Evolutionary conservation across 495 filamentous ascomycete species (phyloP), one percentile per base, ranked within the genome.

Genomic region (Glutinoglossum americanum): DNA sequence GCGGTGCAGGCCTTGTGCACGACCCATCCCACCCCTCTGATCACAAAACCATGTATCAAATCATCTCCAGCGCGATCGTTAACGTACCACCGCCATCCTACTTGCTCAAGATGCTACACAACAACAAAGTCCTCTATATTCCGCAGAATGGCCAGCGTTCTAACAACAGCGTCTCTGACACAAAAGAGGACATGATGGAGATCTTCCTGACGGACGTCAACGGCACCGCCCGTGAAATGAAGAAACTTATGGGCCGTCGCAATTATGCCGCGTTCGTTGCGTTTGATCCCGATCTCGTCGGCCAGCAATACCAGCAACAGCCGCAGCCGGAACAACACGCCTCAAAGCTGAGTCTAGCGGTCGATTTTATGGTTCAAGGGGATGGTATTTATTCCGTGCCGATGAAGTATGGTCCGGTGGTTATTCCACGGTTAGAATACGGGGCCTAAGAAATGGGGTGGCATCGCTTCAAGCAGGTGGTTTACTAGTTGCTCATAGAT

Each of bases 151-250:
- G 93, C 21, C 84, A 93, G 66, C 83, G 86, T 60, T 84, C 80
- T 21, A 79, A 74, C 1, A 73, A 81, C 63, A 68, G 74, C 51
- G 66, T 75, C n/a, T 74, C 71, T 25, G 92, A 98, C 65, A 98
- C 92, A 39, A 98, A 98, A 68, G 92, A 98, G 69, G 92, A 98
- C 66, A 98, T 98, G 92, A 89, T 97, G 81, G 92, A 98, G 71
- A 87, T 98, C 61, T 98, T 98, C 76, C 83, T 89, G 66, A 82
- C 76, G 8, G 92, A 98, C 63, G 85, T 90, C 19, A 84, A 78
- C 54, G 89, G 93, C 15, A 72, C 78, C 28, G 71, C 80, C 0
- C 74, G 93, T 26, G 92, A 98, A 69, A 72, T 84, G 61, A 85
- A 86, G 67, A 84, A 87, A 64, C 75, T 98, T 35, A 97, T 97